Base-by-base conservation (phyloP, 345 rosid genomes). In the Anastatica hierochuntica region DNA sequence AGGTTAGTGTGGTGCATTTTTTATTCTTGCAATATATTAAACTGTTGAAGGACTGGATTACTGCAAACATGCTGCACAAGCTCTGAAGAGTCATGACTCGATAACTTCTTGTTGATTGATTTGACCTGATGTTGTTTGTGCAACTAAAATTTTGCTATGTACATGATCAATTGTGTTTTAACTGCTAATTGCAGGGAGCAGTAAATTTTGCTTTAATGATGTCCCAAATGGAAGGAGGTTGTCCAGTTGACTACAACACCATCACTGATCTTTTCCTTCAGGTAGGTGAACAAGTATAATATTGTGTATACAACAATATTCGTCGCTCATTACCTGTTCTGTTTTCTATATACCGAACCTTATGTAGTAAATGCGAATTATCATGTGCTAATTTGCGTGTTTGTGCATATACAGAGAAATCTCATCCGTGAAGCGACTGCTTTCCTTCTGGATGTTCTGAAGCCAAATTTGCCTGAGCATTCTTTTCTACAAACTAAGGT, bases 211-310 rank as follows among this genome's bases (percentile, higher is more conserved):
- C 99, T 52, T 70, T 94, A 70, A 94, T 94, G 99, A 94, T 94
- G 99, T 88, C 99, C 56, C 97, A 94, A 83, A 94, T 94, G 99
- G 99, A 88, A 76, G 99, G 95, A 62, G 99, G 99, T 19, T 88
- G 94, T 64, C 99, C 99, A 14, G 76, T 94, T 69, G 99, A 94
- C 73, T 94, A 85, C 78, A 94, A 94, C 49, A 94, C 97, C 43
- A 85, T 94, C 51, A 88, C 99, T 20, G 99, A 94, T 85, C 94
- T 94, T 46, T 94, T 94, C 61, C 97, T 94, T 71, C 99, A 94
- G 99, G 99, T 94, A 45, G 64, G 64, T 8, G 48, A 44, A 43
- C 21, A 35, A 33, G 23, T 33, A 16, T 20, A 15, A 47, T 11
- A 13, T 48, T 8, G 15, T 50, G 55, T 37, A n/a, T 23, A 24